These are phyloP conservation scores for Dioscorea zingiberensis DNA, from an alignment of 106 monocot species.

Conservation along the genomic window DNA sequence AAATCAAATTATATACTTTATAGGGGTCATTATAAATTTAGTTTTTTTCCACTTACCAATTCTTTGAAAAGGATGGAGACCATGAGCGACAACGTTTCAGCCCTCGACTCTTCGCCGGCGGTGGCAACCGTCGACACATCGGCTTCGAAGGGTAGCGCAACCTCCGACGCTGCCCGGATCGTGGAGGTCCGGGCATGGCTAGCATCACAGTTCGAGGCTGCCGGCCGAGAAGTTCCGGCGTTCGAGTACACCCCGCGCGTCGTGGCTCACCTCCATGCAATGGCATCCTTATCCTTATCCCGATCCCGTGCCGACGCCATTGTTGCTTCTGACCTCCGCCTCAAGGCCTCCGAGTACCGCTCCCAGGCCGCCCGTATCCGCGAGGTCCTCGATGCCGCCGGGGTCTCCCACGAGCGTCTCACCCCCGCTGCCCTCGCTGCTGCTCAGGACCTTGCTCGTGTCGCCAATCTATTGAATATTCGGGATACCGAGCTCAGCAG, in stretches of 20 bases:
- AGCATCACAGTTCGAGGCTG: conserved; percentile 61
- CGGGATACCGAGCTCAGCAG: conserved; percentile 93
- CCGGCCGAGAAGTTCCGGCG: conserved; percentile 50
- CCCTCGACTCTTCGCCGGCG: conserved; percentile 18
- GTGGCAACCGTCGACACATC: neutral
- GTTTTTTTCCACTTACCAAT: too few relatives aligned
- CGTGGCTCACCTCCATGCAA: conserved; percentile 56
- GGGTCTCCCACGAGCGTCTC: conserved; percentile 61
- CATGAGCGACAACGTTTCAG: conserved; percentile 24
- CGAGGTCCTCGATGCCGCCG: conserved; percentile 70
- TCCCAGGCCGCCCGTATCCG: conserved; percentile 63
- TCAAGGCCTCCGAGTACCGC: conserved; percentile 69
- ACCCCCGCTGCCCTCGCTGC: conserved; percentile 42
- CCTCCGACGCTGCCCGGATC: conserved; percentile 42
- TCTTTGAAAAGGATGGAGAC: too few relatives aligned
- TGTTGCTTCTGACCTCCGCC: conserved; percentile 65
- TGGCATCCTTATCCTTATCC: conserved; percentile 60
- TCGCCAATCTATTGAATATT: conserved; percentile 72
- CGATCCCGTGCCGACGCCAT: conserved; percentile 62
- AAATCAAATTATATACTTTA: too few relatives aligned
- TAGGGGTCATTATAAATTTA: too few relatives aligned
- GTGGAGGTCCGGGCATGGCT: conserved; percentile 70
- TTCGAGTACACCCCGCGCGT: conserved; percentile 72
- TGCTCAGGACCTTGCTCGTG: conserved; percentile 56
- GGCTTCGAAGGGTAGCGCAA: neutral